Conservation (phyloP, 2,329 filamentous ascomycete genomes). For the Xylaria arbuscula region DNA sequence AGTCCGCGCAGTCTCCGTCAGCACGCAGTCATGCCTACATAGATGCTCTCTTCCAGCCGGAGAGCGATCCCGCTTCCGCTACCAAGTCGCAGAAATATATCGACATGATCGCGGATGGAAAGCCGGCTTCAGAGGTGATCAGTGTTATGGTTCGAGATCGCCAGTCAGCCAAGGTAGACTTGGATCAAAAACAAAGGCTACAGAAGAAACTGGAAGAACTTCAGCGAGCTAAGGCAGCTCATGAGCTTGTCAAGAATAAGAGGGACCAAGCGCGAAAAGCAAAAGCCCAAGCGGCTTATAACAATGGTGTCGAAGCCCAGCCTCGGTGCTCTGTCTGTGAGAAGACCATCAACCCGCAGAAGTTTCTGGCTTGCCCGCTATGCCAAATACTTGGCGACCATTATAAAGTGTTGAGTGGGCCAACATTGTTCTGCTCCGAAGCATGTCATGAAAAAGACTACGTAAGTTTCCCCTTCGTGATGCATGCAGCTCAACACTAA, state of each 20-base stretch:
- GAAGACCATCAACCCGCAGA: slow-evolving; percentile 49
- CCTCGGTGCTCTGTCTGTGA: slow-evolving; percentile 57
- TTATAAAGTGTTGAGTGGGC: slow-evolving; percentile 51
- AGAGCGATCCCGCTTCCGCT: slow-evolving; percentile 48
- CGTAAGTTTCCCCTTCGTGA: slow-evolving; percentile 50
- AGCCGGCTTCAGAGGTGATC: slow-evolving; percentile 48
- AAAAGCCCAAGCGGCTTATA: slow-evolving; percentile 53
- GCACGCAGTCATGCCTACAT: slow-evolving; percentile 56
- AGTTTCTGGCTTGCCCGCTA: slow-evolving; percentile 57
- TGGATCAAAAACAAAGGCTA: slow-evolving; percentile 54
- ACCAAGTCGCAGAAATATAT: slow-evolving; percentile 54
- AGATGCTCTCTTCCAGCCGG: slow-evolving; percentile 56
- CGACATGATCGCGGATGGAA: slow-evolving; percentile 51
- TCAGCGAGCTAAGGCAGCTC: slow-evolving; percentile 59
- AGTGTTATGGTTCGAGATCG: slow-evolving; percentile 50
- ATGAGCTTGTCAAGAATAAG: slow-evolving; percentile 49
- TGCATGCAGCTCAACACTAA: slow-evolving; percentile 37
- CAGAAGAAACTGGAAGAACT: slow-evolving; percentile 59
- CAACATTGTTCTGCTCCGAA: slow-evolving; percentile 60
- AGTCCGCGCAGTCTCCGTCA: slow-evolving; percentile 48
- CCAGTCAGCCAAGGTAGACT: slow-evolving; percentile 43
- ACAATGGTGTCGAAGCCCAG: slow-evolving; percentile 50
- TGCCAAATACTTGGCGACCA: slow-evolving; percentile 57
- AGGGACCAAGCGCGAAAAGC: slow-evolving; percentile 55
- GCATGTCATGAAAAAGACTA: slow-evolving; percentile 55